Conservation (phyloP, 805 yeast genomes). For the Ogataea salicorniae region DNA sequence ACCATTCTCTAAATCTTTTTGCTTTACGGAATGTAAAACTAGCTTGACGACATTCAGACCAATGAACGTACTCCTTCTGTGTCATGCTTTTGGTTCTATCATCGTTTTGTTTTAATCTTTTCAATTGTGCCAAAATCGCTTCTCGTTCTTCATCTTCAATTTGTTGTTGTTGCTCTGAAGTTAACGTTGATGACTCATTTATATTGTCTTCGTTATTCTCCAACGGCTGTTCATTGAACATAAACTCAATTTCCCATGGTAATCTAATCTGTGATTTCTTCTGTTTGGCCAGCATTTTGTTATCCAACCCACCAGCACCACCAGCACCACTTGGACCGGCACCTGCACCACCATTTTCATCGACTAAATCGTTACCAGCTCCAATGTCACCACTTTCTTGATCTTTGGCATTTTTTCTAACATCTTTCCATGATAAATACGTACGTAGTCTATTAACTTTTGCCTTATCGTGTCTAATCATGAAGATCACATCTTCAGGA, state of each 20-base stretch:
- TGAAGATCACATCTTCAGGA: conserved; percentile 89
- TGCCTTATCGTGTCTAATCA: conserved; percentile 89
- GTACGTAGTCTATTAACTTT: conserved; percentile 89
- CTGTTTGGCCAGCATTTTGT: conserved; percentile 45
- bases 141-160: conserved; percentile 84
- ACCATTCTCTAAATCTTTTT: conserved; percentile 96
- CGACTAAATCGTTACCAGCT: conserved; percentile 31
- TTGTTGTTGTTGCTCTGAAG: background rate
- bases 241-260: conserved; percentile 93
- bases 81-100: conserved; percentile 93
- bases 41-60: conserved; percentile 98
- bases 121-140: conserved; percentile 82
- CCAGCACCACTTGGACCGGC: conserved; percentile 36
- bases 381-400: conserved; percentile 48
- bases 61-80: conserved; percentile 93
- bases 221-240: conserved; percentile 87
- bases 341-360: conserved; percentile 34
- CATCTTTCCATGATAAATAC: conserved; percentile 94
- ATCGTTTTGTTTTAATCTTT: conserved; percentile 86
- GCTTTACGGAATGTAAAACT: conserved; percentile 91
- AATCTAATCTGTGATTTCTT: conserved; percentile 76
- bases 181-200: conserved; percentile 33
- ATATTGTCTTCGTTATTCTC: conserved; percentile 63
- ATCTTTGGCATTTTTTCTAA: conserved; percentile 70
- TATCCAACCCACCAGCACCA: conserved; percentile 34